These are phyloP conservation scores for Apiotrichum gamsii DNA, from an alignment of 1,284 basidiomycete species.

Conservation along the genomic window DNA sequence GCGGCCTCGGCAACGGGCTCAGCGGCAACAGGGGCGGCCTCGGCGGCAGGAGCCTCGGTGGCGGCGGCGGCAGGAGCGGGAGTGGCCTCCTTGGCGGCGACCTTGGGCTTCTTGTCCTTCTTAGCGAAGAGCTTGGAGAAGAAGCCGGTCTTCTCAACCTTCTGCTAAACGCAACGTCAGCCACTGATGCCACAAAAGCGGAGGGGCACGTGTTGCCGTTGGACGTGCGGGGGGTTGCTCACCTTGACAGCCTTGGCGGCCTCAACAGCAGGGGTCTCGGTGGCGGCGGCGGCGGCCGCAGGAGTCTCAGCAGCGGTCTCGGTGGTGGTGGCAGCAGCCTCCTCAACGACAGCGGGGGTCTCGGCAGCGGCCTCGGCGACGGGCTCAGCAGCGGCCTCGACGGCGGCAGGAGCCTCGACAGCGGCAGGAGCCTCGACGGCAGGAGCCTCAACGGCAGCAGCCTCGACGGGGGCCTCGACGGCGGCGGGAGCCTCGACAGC, in stretches of 20 bases:
- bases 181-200: background rate
- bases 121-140: constrained; percentile 19
- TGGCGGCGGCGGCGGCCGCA: background rate
- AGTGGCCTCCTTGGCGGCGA: constrained; percentile 3
- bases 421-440: background rate
- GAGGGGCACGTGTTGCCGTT: background rate
- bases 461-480: background rate
- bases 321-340: constrained; percentile 7
- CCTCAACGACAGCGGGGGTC: too few species aligned
- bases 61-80: background rate
- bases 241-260: constrained; percentile 29
- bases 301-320: constrained; percentile 8
- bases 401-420: constrained; percentile 1
- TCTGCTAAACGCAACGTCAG: constrained; percentile 4
- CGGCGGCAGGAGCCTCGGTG: constrained; percentile 1
- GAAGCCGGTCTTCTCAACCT: constrained; percentile 19
- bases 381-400: constrained; percentile 3
- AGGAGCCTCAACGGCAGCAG: background rate
- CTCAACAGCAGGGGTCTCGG: constrained; percentile 10
- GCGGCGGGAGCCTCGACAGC: constrained; percentile 1
- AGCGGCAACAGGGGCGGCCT: constrained; percentile 6
- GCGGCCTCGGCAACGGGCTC: constrained; percentile 11
- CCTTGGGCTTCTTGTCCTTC: constrained; percentile 17
- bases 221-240: constrained; percentile 2
- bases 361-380: background rate